Percentiles rank a stretch among this genome's conserved stretches.
These are phyloP conservation scores for Cinchona pubescens DNA, from an alignment of 257 asterid species.

Conservation along the genomic window DNA sequence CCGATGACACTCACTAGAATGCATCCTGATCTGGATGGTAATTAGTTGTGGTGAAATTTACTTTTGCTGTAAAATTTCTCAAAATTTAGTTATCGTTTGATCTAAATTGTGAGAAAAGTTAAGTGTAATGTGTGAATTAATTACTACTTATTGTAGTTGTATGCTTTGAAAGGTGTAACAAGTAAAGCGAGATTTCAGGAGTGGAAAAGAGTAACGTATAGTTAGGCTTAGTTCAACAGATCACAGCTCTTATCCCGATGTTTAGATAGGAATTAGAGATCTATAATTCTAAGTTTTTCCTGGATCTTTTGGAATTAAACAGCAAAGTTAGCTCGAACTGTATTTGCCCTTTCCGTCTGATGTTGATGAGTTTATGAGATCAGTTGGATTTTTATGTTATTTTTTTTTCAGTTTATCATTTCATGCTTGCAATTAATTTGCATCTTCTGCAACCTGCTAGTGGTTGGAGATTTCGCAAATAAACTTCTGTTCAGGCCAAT, in stretches of 20 bases:
- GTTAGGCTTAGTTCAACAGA: not conserved
- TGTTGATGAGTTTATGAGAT: not conserved
- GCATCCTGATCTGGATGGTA: conserved; percentile 83
- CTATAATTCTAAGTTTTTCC: not conserved
- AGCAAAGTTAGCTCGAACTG: not conserved
- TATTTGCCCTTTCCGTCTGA: not conserved
- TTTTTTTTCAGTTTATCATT: not conserved
- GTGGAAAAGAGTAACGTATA: not conserved
- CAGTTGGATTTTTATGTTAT: not conserved
- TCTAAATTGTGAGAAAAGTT: not conserved
- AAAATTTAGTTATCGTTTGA: not conserved
- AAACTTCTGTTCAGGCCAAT: not conserved
- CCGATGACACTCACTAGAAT: conserved; percentile 75
- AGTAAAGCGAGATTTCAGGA: not conserved
- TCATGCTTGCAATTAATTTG: not conserved
- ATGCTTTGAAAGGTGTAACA: not conserved
- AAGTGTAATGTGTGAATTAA: not conserved
- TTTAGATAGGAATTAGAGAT: not conserved
- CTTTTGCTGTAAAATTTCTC: not conserved
- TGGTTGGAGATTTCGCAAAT: not conserved
- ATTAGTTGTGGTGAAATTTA: not conserved
- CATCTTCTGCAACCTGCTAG: not conserved
- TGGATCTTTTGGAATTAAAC: not conserved
- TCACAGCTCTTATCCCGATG: not conserved
- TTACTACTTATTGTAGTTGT: not conserved